Base-by-base conservation (phyloP, 2,329 filamentous ascomycete genomes). In the Hymenoscyphus scutula region DNA sequence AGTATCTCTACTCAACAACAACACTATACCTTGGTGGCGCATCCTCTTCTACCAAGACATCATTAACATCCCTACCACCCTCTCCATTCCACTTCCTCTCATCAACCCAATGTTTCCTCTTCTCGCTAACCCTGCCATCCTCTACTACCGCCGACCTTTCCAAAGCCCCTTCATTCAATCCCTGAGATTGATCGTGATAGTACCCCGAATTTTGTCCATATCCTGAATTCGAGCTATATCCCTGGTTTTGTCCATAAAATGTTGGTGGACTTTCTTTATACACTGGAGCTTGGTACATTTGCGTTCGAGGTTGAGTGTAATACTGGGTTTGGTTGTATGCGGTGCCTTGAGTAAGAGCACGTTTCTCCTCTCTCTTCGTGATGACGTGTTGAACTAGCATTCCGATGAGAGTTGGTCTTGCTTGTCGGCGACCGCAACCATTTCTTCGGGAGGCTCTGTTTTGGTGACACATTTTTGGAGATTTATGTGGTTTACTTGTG, bases 311-410 rank as follows among this genome's bases (percentile, higher is more conserved):
- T 34, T 34, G 32, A 30, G n/a, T n/a, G n/a, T n/a, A n/a, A n/a
- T n/a, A n/a, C n/a, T n/a, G 7, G 13, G 11, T 27, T 2, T 6
- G 23, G 11, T 51, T 54, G 38, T 11, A 34, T 29, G 27, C 8
- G 19, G 25, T 25, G 15, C 13, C 19, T 30, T 55, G 59, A 8
- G 10, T 15, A 7, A 58, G 13, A 13, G 29, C 55, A n/a, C 54
- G 37, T 19, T 62, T 53, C 37, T 62, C 11, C 32, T 58, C 23
- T 4, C 30, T 41, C 25, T 58, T 62, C 15, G 15, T 17, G 25
- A 53, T 32, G 11, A 53, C 17, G 19, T 54, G 38, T 25, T 62
- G 54, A 19, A 62, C 45, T 54, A 62, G 54, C 60, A 58, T 62
- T 11, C 54, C 38, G 29, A 53, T 15, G 41, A 62, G 60, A 6